phyloP scores from a whole-genome alignment of 345 rosid species.

The Eucalyptus marginata region DNA sequence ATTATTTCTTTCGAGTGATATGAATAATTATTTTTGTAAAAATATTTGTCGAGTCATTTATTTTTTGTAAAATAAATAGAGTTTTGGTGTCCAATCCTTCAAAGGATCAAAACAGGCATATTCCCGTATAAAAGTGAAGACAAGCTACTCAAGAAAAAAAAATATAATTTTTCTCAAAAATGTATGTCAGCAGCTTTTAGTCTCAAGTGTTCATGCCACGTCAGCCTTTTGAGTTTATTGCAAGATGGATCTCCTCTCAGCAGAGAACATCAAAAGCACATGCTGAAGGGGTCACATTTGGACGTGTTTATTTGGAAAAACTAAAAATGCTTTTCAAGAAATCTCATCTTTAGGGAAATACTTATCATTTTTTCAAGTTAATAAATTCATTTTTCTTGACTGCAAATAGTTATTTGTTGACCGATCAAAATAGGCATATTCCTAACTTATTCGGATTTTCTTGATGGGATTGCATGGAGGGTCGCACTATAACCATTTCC shows the following conservation, averaged over 20 bases:
- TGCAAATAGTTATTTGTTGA: background rate
- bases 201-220: rapidly evolving
- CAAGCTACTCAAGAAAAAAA: background rate
- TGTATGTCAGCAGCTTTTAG: background rate
- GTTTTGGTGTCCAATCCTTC: background rate
- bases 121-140: background rate
- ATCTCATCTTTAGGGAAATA: rapidly evolving
- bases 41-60: background rate
- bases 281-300: too few relatives aligned
- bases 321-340: too few relatives aligned
- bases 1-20: too few relatives aligned
- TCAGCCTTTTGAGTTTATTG: background rate
- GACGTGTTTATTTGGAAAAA: background rate
- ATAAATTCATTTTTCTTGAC: background rate
- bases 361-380: background rate
- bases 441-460: background rate
- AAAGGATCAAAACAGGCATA: background rate
- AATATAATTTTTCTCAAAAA: too few relatives aligned
- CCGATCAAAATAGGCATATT: background rate
- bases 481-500: background rate
- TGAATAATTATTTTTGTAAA: too few relatives aligned
- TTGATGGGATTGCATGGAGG: background rate
- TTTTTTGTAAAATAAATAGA: too few relatives aligned
- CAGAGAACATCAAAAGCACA: background rate
- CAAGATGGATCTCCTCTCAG: background rate